phyloP scores from a whole-genome alignment of 495 filamentous ascomycete genomes.

The Oleoguttula mirabilis region DNA sequence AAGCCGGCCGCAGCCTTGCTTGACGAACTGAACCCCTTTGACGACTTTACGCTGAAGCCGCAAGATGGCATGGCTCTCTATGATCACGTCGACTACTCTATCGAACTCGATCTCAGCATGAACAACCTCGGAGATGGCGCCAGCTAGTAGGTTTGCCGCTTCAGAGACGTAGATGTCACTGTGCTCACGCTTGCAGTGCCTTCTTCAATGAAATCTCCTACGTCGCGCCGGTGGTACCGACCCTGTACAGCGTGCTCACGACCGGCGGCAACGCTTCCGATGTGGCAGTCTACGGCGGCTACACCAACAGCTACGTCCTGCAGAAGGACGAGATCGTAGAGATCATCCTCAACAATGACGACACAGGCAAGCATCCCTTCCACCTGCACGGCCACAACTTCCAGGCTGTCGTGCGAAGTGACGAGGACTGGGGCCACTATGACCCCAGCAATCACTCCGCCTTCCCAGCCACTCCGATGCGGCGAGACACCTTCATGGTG shows the following conservation, averaged over 20 bases:
- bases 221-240: conserved; percentile 60
- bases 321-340: conserved; percentile 58
- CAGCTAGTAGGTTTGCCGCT: conserved; percentile 46
- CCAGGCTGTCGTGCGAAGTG: conserved; percentile 51
- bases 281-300: conserved; percentile 56
- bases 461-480: conserved; percentile 41
- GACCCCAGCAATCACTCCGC: conserved; percentile 28
- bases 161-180: not conserved
- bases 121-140: conserved; percentile 60
- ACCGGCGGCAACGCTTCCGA: conserved; percentile 51
- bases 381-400: conserved; percentile 83
- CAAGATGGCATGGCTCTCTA: conserved; percentile 47
- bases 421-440: conserved; percentile 38
- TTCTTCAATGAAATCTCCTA: conserved; percentile 78
- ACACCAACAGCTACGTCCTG: conserved; percentile 58
- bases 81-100: conserved; percentile 44
- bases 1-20: conserved; percentile 45
- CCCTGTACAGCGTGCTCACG: conserved; percentile 61
- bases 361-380: conserved; percentile 67
- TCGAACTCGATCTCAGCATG: conserved; percentile 58
- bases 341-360: conserved; percentile 69
- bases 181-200: conserved; percentile 36
- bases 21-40: conserved; percentile 52
- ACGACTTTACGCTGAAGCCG: conserved; percentile 61
- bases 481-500: conserved; percentile 47